Conservation (phyloP, 495 filamentous ascomycete genomes). For the Penicillium coffeae region DNA sequence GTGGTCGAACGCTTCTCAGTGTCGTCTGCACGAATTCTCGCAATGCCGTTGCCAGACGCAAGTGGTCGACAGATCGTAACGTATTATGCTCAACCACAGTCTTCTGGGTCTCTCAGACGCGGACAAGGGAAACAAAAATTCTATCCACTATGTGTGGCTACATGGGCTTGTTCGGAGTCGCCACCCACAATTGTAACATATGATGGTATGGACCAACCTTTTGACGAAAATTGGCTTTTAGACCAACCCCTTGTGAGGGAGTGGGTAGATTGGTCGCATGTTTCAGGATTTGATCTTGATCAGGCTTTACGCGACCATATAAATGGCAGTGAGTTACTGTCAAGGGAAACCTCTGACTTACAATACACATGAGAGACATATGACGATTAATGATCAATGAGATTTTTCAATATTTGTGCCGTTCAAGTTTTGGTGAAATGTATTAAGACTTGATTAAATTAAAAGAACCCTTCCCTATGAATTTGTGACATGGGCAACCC, state of each 20-base stretch:
- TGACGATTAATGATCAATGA: no score
- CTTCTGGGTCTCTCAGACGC: background rate
- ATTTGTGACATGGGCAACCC: conserved; percentile 10
- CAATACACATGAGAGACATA: no score
- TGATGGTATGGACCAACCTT: background rate
- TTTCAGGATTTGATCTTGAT: conserved; percentile 8
- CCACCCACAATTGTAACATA: conserved; percentile 1
- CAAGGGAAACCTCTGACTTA: background rate
- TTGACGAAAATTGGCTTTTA: conserved; percentile 3
- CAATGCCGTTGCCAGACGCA: conserved; percentile 1
- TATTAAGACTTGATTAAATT: no score
- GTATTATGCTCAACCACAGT: background rate
- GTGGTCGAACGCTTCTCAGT: conserved; percentile 1
- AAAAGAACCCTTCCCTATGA: conserved; percentile 18
- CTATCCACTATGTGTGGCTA: conserved; percentile 1
- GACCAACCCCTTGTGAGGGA: conserved; percentile 4
- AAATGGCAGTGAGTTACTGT: conserved; percentile 4
- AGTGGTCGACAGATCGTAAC: background rate
- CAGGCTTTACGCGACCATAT: conserved; percentile 9
- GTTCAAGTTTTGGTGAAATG: no score
- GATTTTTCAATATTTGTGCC: no score
- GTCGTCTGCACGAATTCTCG: background rate
- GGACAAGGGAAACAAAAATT: background rate
- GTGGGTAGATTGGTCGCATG: conserved; percentile 4
- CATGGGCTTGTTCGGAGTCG: background rate